Base-by-base conservation (phyloP, 2,329 filamentous ascomycete genomes). In the Penicillium rolfsii region DNA sequence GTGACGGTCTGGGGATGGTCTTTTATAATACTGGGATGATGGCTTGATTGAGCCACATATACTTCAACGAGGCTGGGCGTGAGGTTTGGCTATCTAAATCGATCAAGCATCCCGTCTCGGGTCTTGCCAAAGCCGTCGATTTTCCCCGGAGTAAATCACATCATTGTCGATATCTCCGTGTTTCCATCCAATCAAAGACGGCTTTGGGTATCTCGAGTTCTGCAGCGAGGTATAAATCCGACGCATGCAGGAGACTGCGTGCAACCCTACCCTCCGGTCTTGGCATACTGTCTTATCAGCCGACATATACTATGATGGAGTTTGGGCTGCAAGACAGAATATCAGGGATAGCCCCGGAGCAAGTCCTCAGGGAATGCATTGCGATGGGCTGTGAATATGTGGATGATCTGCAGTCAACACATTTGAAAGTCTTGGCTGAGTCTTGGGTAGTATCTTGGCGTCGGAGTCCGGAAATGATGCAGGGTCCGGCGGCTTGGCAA, bases 391-490 rank as follows among this genome's bases (percentile, higher is more conserved):
- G 6, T 1, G 22, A 40, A 4, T 26, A 7, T 36, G 60, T 52
- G 57, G 56, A 57, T 9, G 33, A 38, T 60, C 53, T 59, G 41
- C 46, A 62, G 26, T 58, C 49, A 61, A 56, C 56, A 55, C 43
- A 57, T 40, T 16, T 11, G 19, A 52, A 28, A 14, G 43, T 52
- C 58, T 56, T 56, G 16, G 48, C 14, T 4, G 50, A 57, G 58
- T 66, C 67, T 67, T 65, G 55, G 65, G 64, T 66, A 19, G 62
- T 64, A 67, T 65, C 58, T 66, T 66, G 64, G 64, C 64, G 24
- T 55, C 64, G 64, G 65, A 66, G 58, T 67, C 65, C 65, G 64
- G 52, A n/a, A 52, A 46, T 16, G 45, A 54, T 48, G 33, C 60
- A 62, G 55, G 46, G 49, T 58, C 48, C 19, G 48, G 53, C 11